Base-by-base conservation (phyloP, 345 rosid species). In the Trapa bicornis region DNA sequence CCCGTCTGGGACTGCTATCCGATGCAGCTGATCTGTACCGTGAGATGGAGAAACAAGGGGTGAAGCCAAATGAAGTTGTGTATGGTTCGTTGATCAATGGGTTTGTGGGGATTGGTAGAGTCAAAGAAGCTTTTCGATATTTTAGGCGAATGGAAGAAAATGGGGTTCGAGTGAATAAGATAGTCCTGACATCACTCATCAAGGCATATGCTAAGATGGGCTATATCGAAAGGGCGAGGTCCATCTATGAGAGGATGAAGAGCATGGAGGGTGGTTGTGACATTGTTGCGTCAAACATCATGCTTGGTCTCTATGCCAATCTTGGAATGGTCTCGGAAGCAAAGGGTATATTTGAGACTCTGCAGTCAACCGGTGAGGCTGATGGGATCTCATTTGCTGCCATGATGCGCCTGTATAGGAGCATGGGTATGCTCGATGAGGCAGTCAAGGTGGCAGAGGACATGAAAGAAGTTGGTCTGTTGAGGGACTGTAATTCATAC, bases 161-260 rank as follows among this genome's bases (percentile, higher is more conserved):
- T 32, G 89, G 88, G 57, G 64, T 89, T 66, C 39, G 80, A 43
- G 81, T 89, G 54, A 92, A 92, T 72, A 79, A 86, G 72, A 80
- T 92, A 42, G 87, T 92, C 22, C 68, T 89, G 75, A 92, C 98
- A 64, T 81, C 96, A 37, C 76, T 92, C 64, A 85, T 92, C 68
- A 92, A 92, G 86, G 92, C 93, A 67, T 89, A 87, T 79, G 63
- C 84, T 68, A 89, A 85, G 79, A 76, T 92, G 41, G 96, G 89
- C 41, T 81, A 80, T 77, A 75, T 87, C 70, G 95, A 89, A 65
- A 85, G 85, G 73, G 96, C 92, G 5, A 84, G 80, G 77, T 58
- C 70, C 29, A 65, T 85, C 56, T 92, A 87, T 36, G 79, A 92
- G 78, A 85, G 73, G 80, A 87, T 87, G 78, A 85, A 75, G 73